phyloP scores from a whole-genome alignment of 306 rosid genomes.

The Cicer pinnatifidum region DNA sequence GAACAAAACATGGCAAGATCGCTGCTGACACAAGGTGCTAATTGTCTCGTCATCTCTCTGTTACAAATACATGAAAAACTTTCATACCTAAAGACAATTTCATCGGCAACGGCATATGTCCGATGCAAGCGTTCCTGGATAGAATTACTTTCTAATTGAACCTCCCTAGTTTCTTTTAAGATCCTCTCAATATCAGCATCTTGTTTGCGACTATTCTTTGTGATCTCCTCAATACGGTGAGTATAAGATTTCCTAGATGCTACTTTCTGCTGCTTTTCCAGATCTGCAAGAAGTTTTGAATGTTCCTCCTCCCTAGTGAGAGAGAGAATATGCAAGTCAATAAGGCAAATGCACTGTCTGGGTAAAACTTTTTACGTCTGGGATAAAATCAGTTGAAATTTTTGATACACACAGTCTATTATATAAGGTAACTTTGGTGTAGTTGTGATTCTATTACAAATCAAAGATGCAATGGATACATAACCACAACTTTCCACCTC shows the following conservation, averaged over 20 bases:
- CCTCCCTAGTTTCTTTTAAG: slow-evolving; percentile 82
- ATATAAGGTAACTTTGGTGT: background rate
- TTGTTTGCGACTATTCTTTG: slow-evolving; percentile 84
- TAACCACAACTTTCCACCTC: background rate
- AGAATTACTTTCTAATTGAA: slow-evolving; percentile 85
- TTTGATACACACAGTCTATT: background rate
- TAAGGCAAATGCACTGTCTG: slow-evolving; percentile 12
- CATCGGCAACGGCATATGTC: slow-evolving; percentile 78
- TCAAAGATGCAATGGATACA: slow-evolving; percentile 13
- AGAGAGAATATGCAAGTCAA: slow-evolving; percentile 35
- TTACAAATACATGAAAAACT: slow-evolving; percentile 9
- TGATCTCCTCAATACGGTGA: slow-evolving; percentile 75
- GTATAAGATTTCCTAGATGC: slow-evolving; percentile 76
- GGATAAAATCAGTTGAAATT: slow-evolving; percentile 11
- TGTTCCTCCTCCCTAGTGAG: slow-evolving; percentile 52
- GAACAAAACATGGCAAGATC: slow-evolving; percentile 8
- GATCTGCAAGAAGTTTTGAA: slow-evolving; percentile 47
- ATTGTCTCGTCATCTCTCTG: slow-evolving; percentile 15
- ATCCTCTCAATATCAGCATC: slow-evolving; percentile 80
- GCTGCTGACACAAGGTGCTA: slow-evolving; percentile 13
- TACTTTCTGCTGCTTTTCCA: slow-evolving; percentile 49
- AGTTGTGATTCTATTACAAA: background rate
- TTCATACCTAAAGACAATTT: slow-evolving; percentile 80
- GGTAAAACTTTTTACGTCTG: slow-evolving; percentile 18
- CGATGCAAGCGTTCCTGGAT: slow-evolving; percentile 89